A percentile compares a stretch with the other conserved stretches of the same genome.
Evolutionary conservation across 176 grass and related monocot genomes (phyloP).

Genomic region (Phoenix roebelenii): DNA sequence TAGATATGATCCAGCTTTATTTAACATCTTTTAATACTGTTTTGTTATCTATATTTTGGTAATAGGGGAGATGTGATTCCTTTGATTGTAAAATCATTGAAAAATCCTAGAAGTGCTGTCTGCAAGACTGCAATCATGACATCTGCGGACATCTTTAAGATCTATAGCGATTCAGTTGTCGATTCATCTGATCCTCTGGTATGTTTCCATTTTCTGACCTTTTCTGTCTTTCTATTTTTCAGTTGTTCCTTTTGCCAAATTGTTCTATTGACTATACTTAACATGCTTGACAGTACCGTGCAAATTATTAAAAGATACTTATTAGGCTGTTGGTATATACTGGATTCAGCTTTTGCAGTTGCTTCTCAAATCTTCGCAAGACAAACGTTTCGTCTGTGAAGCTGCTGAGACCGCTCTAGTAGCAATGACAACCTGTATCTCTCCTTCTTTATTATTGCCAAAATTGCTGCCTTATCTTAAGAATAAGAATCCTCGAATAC

Average conservation of each 20-base stretch:
- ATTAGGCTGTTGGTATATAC: too few species aligned
- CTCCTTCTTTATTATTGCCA: constrained; percentile 52
- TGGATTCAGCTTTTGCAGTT: constrained; percentile 62
- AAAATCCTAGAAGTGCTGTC: constrained; percentile 96
- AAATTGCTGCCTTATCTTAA: constrained; percentile 82
- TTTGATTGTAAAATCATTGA: constrained; percentile 85
- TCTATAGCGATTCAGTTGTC: constrained; percentile 56
- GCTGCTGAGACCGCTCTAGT: constrained; percentile 73
- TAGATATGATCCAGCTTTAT: too few species aligned
- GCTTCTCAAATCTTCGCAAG: constrained; percentile 96
- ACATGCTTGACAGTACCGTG: too few species aligned
- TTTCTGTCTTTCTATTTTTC: too few species aligned
- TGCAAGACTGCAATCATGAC: constrained; percentile 96
- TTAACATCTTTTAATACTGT: too few species aligned
- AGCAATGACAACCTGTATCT: constrained; percentile 72
- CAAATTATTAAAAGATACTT: too few species aligned
- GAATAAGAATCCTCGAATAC: constrained; percentile 79
- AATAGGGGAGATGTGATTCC: constrained; percentile 52
- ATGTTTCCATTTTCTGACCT: constrained; percentile 4
- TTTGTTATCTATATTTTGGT: constrained; percentile 4
- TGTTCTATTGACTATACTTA: too few species aligned
- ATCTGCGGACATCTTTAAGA: constrained; percentile 82
- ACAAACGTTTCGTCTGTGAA: constrained; percentile 98
- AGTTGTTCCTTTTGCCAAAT: too few species aligned
- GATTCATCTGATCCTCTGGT: constrained; percentile 81